Evolutionary conservation across 257 asterid species (phyloP).

Genomic region (Solanum chmielewskii): DNA sequence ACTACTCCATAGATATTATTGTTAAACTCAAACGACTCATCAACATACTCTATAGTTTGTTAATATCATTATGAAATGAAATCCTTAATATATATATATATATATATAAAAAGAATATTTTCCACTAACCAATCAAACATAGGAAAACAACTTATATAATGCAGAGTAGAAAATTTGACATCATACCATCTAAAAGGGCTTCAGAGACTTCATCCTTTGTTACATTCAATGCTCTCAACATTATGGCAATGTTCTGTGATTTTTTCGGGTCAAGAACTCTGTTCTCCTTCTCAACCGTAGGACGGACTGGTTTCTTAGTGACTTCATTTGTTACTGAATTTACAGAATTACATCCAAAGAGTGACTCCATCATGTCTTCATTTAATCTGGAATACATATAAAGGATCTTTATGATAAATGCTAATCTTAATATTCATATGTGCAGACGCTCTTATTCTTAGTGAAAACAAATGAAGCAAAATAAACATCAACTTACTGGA

Average conservation of each 20-base stretch:
- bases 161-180: background rate
- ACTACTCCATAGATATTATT: background rate
- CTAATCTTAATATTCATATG: too few relatives aligned
- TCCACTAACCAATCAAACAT: background rate
- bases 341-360: background rate
- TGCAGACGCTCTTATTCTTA: too few relatives aligned
- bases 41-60: too few relatives aligned
- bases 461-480: too few relatives aligned
- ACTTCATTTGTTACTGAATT: background rate
- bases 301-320: background rate
- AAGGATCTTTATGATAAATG: background rate
- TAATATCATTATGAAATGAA: too few relatives aligned
- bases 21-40: too few relatives aligned
- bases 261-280: conserved; percentile 11
- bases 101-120: background rate
- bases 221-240: conserved; percentile 13
- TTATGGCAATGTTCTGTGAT: conserved; percentile 10
- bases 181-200: conserved; percentile 11
- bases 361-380: conserved; percentile 6
- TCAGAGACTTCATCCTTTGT: conserved; percentile 8
- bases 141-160: background rate
- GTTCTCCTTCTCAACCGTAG: background rate
- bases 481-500: background rate
- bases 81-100: too few relatives aligned
- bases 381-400: background rate